Conservation (phyloP, 345 rosid genomes). For the Moricandia arvensis region DNA sequence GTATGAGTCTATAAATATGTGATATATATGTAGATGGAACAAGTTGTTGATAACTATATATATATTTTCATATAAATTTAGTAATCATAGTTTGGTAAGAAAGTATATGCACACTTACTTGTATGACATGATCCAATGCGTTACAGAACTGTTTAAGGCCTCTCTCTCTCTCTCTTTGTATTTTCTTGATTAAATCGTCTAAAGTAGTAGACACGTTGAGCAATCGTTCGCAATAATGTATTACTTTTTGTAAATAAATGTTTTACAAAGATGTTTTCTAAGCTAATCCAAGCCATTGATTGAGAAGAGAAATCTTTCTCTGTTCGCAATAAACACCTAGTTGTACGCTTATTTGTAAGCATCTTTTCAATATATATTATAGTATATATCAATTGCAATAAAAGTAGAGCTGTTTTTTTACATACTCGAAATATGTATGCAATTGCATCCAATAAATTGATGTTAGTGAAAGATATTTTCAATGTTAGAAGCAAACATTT, state of each 20-base stretch:
- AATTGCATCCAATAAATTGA: not conserved
- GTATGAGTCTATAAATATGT: too few relatives aligned
- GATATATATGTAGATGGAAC: too few relatives aligned
- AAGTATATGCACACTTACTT: not conserved
- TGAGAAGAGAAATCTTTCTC: conserved; percentile 23
- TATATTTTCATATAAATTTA: not conserved
- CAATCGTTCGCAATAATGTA: not conserved
- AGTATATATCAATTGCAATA: not conserved
- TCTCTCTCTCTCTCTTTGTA: not conserved
- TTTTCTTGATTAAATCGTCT: not conserved
- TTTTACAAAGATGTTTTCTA: conserved; percentile 18
- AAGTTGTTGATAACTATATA: too few relatives aligned
- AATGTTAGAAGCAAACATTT: conserved; percentile 13
- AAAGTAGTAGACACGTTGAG: not conserved
- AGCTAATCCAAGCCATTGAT: conserved; percentile 20
- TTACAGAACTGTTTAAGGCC: not conserved
- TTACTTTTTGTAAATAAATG: not conserved
- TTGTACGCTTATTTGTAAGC: not conserved
- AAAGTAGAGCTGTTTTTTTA: not conserved
- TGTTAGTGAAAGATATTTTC: not conserved
- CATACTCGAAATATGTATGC: not conserved
- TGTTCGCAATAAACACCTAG: conserved; percentile 13
- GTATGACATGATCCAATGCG: not conserved
- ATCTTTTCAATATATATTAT: too few relatives aligned
- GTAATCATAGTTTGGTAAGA: conserved; percentile 6